Base-by-base conservation (phyloP, 768 basidiomycete genomes). In the Xerocomellus dryophilus region DNA sequence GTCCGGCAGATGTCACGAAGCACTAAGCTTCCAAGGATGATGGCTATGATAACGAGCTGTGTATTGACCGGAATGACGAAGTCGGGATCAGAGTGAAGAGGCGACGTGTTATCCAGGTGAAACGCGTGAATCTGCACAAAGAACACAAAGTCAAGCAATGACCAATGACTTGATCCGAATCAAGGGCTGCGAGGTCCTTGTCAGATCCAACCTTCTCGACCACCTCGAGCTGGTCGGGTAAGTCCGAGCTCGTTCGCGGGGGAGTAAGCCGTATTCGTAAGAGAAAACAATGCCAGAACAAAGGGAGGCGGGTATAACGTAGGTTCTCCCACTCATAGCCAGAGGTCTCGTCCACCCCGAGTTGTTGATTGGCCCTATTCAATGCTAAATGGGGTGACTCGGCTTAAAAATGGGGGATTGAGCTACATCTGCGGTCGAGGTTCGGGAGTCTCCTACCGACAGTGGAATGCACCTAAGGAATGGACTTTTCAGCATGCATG, bases 221-320 rank as follows among this genome's bases (percentile, higher is more conserved):
- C 23, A 25, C 23, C 23, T 25, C 23, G 5, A 25, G 23, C 23
- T 25, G 5, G 23, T 25, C 23, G 23, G 23, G 23, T 5, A 82
- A 80, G 61, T 88, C 86, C 85, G 25, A 94, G 81, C 62, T 97
- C 94, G 60, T 97, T 94, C 4, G 90, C 93, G 2, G 94, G 94
- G 88, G 96, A 98, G 75, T 98, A 96, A 3, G 88, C 90, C 1
- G 94, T 97, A 65, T 97, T 93, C 21, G 92, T 94, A 64, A 90
- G 88, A 5, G 23, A 25, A 25, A 5, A 25, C 23, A 5, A 25
- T 25, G 23, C 5, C 23, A 25, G 23, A 25, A 25, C 23, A 25
- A 25, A 98, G 1, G 96, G 96, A 21, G 94, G 92, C 57, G 95
- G 57, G 98, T 98, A 58, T 92, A 84, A 27, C 95, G 86, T 67